Evolutionary conservation across 179 eudicot species (phyloP).

Genomic region (Corrigiola litoralis): DNA sequence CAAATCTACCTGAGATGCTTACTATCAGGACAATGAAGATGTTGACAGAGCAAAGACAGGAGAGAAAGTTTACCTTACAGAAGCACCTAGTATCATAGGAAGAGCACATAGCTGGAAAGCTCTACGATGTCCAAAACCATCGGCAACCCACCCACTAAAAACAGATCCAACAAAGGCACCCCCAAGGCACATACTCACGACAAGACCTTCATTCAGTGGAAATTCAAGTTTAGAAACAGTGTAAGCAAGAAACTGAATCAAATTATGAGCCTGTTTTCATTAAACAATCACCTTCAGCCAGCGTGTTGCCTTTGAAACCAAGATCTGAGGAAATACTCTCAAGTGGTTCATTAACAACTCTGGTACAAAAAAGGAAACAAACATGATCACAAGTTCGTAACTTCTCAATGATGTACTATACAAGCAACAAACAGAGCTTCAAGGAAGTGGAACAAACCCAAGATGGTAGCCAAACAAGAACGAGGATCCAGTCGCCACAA

Average conservation of each 20-base stretch:
- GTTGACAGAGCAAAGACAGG: neutral
- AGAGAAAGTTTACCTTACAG: conserved; percentile 48
- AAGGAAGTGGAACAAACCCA: conserved; percentile 51
- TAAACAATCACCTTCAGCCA: conserved; percentile 65
- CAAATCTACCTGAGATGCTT: no score
- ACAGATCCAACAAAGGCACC: conserved; percentile 84
- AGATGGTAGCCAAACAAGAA: conserved; percentile 94
- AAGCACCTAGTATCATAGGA: conserved; percentile 82
- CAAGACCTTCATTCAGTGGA: conserved; percentile 54
- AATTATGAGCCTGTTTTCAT: neutral
- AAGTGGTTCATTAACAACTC: conserved; percentile 97
- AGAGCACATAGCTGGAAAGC: conserved; percentile 80
- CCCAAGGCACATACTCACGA: conserved; percentile 78
- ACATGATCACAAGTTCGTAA: conserved; percentile 7
- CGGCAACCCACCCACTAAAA: conserved; percentile 81
- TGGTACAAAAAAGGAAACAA: conserved; percentile 22
- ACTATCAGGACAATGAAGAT: neutral
- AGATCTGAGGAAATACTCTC: conserved; percentile 79
- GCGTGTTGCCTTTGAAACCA: conserved; percentile 75
- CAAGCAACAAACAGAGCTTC: neutral
- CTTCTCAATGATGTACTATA: neutral
- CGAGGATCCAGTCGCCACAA: conserved; percentile 67
- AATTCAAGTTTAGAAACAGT: conserved; percentile 4
- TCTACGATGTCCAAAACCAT: conserved; percentile 79
- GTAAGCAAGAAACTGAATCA: neutral